Evolutionary conservation across 2,329 filamentous ascomycete genomes (phyloP).

Genomic region (Fusarium robinianum): DNA sequence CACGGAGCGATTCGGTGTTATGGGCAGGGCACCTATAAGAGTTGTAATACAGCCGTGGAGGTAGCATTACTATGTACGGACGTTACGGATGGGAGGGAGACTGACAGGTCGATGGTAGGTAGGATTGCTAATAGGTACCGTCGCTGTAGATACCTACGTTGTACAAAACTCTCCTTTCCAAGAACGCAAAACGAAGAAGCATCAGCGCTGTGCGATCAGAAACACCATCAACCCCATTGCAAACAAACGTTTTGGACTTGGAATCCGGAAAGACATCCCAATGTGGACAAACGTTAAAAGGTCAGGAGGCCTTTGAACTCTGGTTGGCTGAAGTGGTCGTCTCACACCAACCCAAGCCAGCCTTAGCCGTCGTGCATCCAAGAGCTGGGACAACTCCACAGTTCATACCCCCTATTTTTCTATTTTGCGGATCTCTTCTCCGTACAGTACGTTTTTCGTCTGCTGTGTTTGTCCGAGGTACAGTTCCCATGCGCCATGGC

Average conservation of each 20-base stretch:
- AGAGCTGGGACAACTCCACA: constrained; percentile 26
- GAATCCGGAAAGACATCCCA: constrained; percentile 11
- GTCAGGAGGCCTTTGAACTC: background rate
- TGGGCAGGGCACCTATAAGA: constrained; percentile 17
- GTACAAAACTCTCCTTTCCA: too few relatives aligned
- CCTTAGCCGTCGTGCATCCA: constrained; percentile 21
- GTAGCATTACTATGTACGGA: too few relatives aligned
- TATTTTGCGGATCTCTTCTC: constrained; percentile 24
- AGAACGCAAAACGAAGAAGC: too few relatives aligned
- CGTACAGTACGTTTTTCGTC: constrained; percentile 7
- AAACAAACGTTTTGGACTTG: constrained; percentile 3
- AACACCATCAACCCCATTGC: too few relatives aligned
- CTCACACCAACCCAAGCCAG: constrained; percentile 24
- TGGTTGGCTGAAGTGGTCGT: constrained; percentile 14
- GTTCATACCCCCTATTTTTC: constrained; percentile 26
- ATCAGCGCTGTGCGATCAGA: too few relatives aligned
- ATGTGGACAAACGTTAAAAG: constrained; percentile 20
- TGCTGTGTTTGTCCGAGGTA: constrained; percentile 4
- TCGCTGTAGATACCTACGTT: too few relatives aligned
- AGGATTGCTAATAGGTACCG: too few relatives aligned
- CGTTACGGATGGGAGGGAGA: too few relatives aligned
- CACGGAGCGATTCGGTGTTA: constrained; percentile 7
- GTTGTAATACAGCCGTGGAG: too few relatives aligned
- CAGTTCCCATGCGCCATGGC: background rate
- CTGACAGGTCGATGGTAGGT: too few relatives aligned